Percentiles rank a stretch among this genome's conserved stretches.
These are phyloP conservation scores for Daldinia decipiens DNA, from an alignment of 495 filamentous ascomycete species.

Conservation along the genomic window DNA sequence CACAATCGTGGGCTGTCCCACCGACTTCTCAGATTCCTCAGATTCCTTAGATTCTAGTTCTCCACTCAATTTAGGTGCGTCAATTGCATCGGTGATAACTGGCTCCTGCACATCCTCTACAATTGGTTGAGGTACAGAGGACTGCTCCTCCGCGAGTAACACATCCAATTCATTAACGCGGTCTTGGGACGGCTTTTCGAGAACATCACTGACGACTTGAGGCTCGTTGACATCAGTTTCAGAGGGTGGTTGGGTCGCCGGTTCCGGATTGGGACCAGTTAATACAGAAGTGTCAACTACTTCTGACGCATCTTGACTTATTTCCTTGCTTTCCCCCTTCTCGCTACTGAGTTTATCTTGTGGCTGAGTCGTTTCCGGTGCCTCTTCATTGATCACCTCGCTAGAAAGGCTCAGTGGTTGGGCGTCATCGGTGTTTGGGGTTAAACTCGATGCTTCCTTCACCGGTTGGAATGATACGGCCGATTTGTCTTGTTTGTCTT, in stretches of 20 bases:
- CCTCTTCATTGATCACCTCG: conserved; percentile 20
- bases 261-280: conserved; percentile 4
- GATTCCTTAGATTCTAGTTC: conserved; percentile 20
- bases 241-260: neutral
- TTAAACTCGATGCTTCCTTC: conserved; percentile 13
- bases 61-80: conserved; percentile 17
- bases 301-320: conserved; percentile 31
- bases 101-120: conserved; percentile 16
- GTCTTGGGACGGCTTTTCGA: conserved; percentile 14
- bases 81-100: neutral
- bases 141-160: conserved; percentile 22
- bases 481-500: conserved; percentile 25
- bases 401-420: conserved; percentile 18
- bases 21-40: conserved; percentile 25
- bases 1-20: conserved; percentile 17
- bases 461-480: conserved; percentile 26
- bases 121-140: conserved; percentile 17
- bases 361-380: conserved; percentile 16
- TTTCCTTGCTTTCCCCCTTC: conserved; percentile 47
- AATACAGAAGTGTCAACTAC: conserved; percentile 20
- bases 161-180: conserved; percentile 14
- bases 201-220: conserved; percentile 10
- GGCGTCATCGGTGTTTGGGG: conserved; percentile 10
- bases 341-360: conserved; percentile 20
- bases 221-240: conserved; percentile 19